Percentiles rank a stretch among this genome's conserved stretches.
These are phyloP conservation scores for Yamadazyma pseudoaaseri DNA, from an alignment of 1,139 yeast genomes.

Conservation along the genomic window DNA sequence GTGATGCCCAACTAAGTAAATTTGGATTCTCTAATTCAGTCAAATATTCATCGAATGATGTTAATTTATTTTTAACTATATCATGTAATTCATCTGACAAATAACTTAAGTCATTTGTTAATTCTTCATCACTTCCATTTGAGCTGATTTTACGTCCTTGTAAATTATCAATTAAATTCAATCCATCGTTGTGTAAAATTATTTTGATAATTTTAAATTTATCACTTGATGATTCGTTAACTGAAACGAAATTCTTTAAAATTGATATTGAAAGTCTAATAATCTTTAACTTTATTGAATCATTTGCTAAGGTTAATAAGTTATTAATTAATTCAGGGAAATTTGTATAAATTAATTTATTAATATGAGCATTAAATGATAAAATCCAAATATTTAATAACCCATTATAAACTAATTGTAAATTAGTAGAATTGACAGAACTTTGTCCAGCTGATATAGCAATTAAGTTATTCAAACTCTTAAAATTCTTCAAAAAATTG, in stretches of 20 bases:
- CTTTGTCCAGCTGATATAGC: conserved; percentile 25
- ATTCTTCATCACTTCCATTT: conserved; percentile 73
- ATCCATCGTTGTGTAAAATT: conserved; percentile 74
- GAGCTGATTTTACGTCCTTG: conserved; percentile 85
- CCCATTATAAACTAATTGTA: conserved; percentile 83
- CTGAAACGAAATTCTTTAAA: conserved; percentile 57
- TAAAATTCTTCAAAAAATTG: conserved; percentile 50
- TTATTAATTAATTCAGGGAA: conserved; percentile 60
- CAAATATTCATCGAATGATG: conserved; percentile 90
- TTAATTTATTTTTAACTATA: conserved; percentile 67
- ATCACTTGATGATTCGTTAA: conserved; percentile 23
- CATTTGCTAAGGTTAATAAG: conserved; percentile 52
- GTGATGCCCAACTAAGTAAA: conserved; percentile 78
- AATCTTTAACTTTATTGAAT: conserved; percentile 88
- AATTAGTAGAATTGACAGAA: conserved; percentile 52
- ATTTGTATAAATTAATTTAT: conserved; percentile 53
- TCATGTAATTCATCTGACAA: conserved; percentile 63
- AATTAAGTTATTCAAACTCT: conserved; percentile 46
- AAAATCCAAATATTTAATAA: conserved; percentile 82
- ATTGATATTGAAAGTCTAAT: conserved; percentile 79
- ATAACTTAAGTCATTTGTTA: conserved; percentile 65
- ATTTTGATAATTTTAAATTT: conserved; percentile 61
- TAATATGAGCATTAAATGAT: conserved; percentile 64
- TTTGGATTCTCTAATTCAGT: conserved; percentile 81
- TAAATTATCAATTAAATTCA: conserved; percentile 64